Percentiles rank a stretch among this genome's conserved stretches.
phyloP scores from a whole-genome alignment of 768 basidiomycete species.

The Tulasnella sp. region DNA sequence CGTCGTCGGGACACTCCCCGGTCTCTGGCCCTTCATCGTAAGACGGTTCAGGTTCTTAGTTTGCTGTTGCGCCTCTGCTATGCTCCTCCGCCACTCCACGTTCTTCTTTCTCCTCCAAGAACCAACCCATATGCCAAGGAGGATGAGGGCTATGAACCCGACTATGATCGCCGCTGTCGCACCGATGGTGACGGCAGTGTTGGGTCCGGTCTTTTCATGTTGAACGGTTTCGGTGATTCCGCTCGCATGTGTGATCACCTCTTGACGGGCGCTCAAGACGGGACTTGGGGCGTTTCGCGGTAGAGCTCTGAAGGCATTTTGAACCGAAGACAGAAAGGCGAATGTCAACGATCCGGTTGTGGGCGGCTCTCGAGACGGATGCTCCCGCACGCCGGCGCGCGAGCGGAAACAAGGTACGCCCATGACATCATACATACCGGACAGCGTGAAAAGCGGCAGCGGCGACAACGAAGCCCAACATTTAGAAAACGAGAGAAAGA shows the following conservation, averaged over 20 bases:
- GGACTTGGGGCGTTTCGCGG: neutral
- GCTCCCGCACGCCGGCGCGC: neutral
- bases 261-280: neutral
- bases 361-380: neutral
- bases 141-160: neutral
- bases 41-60: neutral
- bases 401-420: neutral
- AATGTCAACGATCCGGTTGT: neutral
- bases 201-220: neutral
- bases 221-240: neutral
- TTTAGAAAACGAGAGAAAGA: neutral
- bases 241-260: neutral
- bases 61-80: neutral
- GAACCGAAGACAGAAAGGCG: neutral
- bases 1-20: neutral
- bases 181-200: neutral
- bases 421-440: neutral
- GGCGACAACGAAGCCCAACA: neutral
- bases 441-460: neutral
- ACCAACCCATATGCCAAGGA: neutral
- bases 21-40: neutral
- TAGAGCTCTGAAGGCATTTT: neutral
- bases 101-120: constrained; percentile 7
- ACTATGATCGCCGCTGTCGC: neutral
- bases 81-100: neutral